Conservation (phyloP, 1,139 yeast species). For the Suhomyces bolitotheri region DNA sequence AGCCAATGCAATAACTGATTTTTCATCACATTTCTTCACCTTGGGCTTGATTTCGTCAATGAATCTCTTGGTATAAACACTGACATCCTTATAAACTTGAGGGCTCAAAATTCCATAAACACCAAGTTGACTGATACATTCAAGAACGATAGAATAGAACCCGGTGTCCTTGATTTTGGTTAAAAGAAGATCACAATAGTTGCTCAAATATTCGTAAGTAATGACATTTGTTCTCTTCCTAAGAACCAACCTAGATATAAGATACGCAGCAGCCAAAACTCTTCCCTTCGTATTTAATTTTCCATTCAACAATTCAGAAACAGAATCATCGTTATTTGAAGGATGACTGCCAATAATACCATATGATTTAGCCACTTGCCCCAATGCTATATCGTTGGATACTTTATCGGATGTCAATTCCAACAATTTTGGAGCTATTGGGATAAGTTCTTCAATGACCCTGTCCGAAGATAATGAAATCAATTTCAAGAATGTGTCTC, state of each 20-base stretch:
- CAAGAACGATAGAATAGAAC: slow-evolving; percentile 37
- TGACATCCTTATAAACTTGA: slow-evolving; percentile 9
- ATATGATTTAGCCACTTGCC: slow-evolving; percentile 46
- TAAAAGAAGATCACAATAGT: slow-evolving; percentile 20
- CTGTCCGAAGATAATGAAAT: slow-evolving; percentile 38
- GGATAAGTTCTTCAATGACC: slow-evolving; percentile 27
- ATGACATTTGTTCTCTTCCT: slow-evolving; percentile 35
- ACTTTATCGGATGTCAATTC: slow-evolving; percentile 25
- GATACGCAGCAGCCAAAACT: slow-evolving; percentile 43
- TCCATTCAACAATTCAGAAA: slow-evolving; percentile 13
- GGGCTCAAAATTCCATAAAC: slow-evolving; percentile 58
- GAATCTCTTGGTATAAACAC: slow-evolving; percentile 23
- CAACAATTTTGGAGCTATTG: slow-evolving; percentile 22
- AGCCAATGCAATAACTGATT: slow-evolving; percentile 57
- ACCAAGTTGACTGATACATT: slow-evolving; percentile 55
- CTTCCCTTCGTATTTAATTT: slow-evolving; percentile 24
- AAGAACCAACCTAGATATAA: slow-evolving; percentile 53
- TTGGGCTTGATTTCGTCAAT: slow-evolving; percentile 37
- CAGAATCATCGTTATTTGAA: slow-evolving; percentile 13
- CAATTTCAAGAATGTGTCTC: slow-evolving; percentile 32
- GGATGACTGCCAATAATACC: slow-evolving; percentile 61
- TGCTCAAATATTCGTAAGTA: slow-evolving; percentile 16
- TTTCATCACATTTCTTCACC: slow-evolving; percentile 62
- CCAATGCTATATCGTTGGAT: slow-evolving; percentile 35
- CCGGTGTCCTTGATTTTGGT: slow-evolving; percentile 21